phyloP scores from a whole-genome alignment of 441 rosid species.

The Eutrema salsugineum region DNA sequence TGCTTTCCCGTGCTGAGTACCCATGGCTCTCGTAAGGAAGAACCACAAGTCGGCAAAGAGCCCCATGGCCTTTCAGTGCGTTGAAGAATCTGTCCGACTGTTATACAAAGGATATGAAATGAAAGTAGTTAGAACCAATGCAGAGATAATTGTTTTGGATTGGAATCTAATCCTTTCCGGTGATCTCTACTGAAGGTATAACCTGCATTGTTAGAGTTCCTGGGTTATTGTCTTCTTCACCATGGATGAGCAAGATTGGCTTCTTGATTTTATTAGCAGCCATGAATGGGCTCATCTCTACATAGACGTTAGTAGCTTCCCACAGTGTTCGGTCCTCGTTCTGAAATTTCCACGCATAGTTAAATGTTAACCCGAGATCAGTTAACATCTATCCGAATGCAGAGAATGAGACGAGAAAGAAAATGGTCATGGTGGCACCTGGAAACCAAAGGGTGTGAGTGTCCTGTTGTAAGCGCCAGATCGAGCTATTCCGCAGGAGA shows the following conservation, averaged over 20 bases:
- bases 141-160: background rate
- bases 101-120: conserved; percentile 21
- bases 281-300: conserved; percentile 98
- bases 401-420: background rate
- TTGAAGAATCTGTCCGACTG: conserved; percentile 96
- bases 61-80: conserved; percentile 95
- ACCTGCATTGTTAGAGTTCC: conserved; percentile 99
- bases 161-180: background rate
- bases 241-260: conserved; percentile 94
- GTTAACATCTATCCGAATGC: background rate
- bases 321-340: conserved; percentile 96
- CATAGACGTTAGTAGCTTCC: conserved; percentile 82
- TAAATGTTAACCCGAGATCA: background rate
- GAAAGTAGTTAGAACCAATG: conserved; percentile 10
- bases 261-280: conserved; percentile 90
- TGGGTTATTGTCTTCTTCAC: conserved; percentile 95
- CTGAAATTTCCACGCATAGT: conserved; percentile 33
- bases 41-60: conserved; percentile 76
- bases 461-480: conserved; percentile 99
- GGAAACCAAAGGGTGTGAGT: conserved; percentile 97
- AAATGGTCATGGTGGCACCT: conserved; percentile 41
- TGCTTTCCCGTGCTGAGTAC: conserved; percentile 90
- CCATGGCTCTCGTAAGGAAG: conserved; percentile 97
- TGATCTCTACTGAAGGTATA: background rate
- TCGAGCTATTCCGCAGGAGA: conserved; percentile 92